Percentiles rank a stretch among this genome's conserved stretches.
These are phyloP conservation scores for Polytolypa hystricis DNA, from an alignment of 2,329 filamentous ascomycete genomes.

Conservation along the genomic window DNA sequence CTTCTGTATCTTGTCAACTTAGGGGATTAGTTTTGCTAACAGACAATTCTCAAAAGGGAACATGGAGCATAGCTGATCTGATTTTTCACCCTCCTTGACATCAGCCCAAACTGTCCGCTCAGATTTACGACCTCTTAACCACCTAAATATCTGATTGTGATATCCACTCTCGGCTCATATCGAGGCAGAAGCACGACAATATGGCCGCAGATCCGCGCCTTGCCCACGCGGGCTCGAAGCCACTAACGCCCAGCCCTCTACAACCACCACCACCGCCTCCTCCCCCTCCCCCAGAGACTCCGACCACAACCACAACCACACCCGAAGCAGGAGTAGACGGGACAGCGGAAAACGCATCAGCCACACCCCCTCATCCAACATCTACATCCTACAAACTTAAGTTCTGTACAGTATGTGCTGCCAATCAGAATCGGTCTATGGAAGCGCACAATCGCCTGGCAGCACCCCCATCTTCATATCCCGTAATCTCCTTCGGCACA, in stretches of 20 bases:
- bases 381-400: slow-evolving; percentile 63
- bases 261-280: slow-evolving; percentile 43
- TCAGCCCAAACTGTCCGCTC: too few species aligned
- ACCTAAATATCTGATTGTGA: too few species aligned
- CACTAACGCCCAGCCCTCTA: slow-evolving; percentile 26
- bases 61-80: slow-evolving; percentile 1
- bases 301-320: slow-evolving; percentile 15
- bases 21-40: background rate
- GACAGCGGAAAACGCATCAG: slow-evolving; percentile 11
- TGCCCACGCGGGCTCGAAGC: slow-evolving; percentile 34
- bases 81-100: slow-evolving; percentile 5
- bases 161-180: too few species aligned
- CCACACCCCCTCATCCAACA: slow-evolving; percentile 25
- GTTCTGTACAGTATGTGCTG: slow-evolving; percentile 59
- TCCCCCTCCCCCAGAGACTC: slow-evolving; percentile 34
- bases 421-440: slow-evolving; percentile 99
- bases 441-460: slow-evolving; percentile 94
- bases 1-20: background rate
- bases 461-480: slow-evolving; percentile 69
- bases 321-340: slow-evolving; percentile 11
- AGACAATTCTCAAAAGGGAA: slow-evolving; percentile 1
- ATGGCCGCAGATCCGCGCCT: slow-evolving; percentile 44
- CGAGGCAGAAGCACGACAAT: too few species aligned
- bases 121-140: too few species aligned
- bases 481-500: slow-evolving; percentile 96